Evolutionary conservation across 2,329 filamentous ascomycete genomes (phyloP), one percentile per base, ranked within the genome.

Genomic region (Sarocladium strictum): DNA sequence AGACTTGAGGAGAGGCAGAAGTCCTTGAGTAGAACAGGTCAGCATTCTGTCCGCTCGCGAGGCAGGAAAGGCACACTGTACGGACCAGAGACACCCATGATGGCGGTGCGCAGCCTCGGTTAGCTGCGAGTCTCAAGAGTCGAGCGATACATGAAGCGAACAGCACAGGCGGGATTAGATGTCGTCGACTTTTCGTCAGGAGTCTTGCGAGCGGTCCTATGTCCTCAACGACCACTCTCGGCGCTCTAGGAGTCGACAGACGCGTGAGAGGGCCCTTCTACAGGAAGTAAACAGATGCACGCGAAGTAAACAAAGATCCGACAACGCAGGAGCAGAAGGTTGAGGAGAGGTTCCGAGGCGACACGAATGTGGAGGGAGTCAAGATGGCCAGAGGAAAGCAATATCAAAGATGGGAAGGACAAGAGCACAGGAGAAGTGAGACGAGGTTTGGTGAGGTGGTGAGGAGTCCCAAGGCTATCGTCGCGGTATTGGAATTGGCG

Each of bases 1-100:
- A 45, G 94, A 97, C 72, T 97, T 97, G 58, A 99, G 84, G 57
- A 97, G 79, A 35, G 90, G 90, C 32, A 97, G 80, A 54, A 99
- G 83, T 43, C 94, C 93, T 92, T 27, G 55, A 43, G 35, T 53
- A 53, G 69, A 45, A 70, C 60, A 43, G 55, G 53, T 29, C 3
- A 24, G 14, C 11, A 50, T 54, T n/a, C n/a, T 19, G 17, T 17
- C 32, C 9, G 50, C 10, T 12, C 49, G 17, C 35, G 23, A 19
- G n/a, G 10, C 14, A 21, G 10, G 17, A 26, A 11, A 23, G 17
- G 17, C 9, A 40, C 10, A 17, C 10, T 24, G 32, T 17, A 45
- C 54, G 19, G 9, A 72, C 69, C 70, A 55, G 69, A 64, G 53
- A 72, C 67, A 60, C 69, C 69, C 69, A 72, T 72, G 49, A 58